A percentile compares a stretch with the other conserved stretches of the same genome.
phyloP scores from a whole-genome alignment of 768 basidiomycete genomes.

The Neoboletus subvelutipes region DNA sequence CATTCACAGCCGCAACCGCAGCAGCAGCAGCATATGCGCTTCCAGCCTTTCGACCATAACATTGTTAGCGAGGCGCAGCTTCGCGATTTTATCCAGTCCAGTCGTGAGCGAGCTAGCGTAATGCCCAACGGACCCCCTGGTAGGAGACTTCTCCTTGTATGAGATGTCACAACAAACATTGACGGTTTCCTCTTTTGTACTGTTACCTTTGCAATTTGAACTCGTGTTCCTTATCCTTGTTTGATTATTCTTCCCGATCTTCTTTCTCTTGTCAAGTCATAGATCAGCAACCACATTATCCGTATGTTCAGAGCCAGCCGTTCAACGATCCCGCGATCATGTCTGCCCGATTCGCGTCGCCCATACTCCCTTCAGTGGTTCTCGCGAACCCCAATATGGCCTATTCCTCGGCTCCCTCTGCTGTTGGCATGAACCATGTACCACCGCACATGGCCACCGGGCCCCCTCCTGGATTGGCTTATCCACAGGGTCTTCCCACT shows the following conservation, averaged over 20 bases:
- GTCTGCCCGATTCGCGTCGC: constrained; percentile 64
- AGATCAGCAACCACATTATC: constrained; percentile 39
- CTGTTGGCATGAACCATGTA: constrained; percentile 13
- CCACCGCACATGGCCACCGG: constrained; percentile 41
- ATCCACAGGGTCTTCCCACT: constrained; percentile 34
- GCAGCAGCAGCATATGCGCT: constrained; percentile 39
- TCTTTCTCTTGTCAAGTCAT: constrained; percentile 23
- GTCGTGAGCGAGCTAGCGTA: constrained; percentile 52
- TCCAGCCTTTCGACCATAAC: constrained; percentile 56
- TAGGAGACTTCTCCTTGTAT: constrained; percentile 48
- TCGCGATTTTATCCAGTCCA: constrained; percentile 71
- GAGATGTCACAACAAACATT: constrained; percentile 33
- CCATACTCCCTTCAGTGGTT: constrained; percentile 26
- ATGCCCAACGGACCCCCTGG: constrained; percentile 40
- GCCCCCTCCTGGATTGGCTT: constrained; percentile 68
- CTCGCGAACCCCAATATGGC: constrained; percentile 9
- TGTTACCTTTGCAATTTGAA: constrained; percentile 23
- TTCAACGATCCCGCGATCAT: constrained; percentile 81
- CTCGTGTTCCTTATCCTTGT: constrained; percentile 15
- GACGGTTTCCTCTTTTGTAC: constrained; percentile 33
- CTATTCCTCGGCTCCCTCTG: constrained; percentile 15
- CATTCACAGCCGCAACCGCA: constrained; percentile 37
- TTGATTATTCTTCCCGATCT: constrained; percentile 10
- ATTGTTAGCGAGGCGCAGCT: constrained; percentile 72
- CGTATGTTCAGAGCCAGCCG: constrained; percentile 40